phyloP scores from a whole-genome alignment of 2,329 filamentous ascomycete genomes.

The Xylaria sp. region DNA sequence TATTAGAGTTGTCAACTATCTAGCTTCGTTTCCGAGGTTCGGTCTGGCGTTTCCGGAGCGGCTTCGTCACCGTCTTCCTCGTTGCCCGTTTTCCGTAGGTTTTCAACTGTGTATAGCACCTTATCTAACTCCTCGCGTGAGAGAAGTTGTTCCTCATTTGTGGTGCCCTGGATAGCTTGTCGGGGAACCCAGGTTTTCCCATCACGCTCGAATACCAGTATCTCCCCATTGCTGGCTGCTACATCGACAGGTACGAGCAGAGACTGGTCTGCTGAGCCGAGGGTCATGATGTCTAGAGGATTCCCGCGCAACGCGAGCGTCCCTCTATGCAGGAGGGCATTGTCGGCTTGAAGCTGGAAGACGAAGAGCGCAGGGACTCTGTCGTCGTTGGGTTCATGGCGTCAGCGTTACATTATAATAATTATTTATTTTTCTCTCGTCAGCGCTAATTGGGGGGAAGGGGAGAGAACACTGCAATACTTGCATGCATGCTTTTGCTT shows the following conservation, averaged over 20 bases:
- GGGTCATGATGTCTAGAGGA: slow-evolving; percentile 65
- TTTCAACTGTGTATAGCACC: slow-evolving; percentile 47
- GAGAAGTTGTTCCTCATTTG: slow-evolving; percentile 33
- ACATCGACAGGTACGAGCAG: slow-evolving; percentile 56
- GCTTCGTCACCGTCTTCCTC: slow-evolving; percentile 40
- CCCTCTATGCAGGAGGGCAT: slow-evolving; percentile 60
- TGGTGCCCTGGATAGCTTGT: slow-evolving; percentile 22
- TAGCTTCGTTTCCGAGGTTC: slow-evolving; percentile 13
- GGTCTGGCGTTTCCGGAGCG: slow-evolving; percentile 18
- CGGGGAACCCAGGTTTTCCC: slow-evolving; percentile 33
- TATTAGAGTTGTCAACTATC: neutral
- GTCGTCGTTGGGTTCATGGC: slow-evolving; percentile 8
- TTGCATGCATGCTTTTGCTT: neutral
- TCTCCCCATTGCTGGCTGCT: slow-evolving; percentile 37
- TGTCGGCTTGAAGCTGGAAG: slow-evolving; percentile 65
- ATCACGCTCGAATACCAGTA: slow-evolving; percentile 42
- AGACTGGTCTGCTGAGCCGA: slow-evolving; percentile 27
- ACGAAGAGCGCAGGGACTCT: slow-evolving; percentile 73
- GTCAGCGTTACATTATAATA: slow-evolving; percentile 3
- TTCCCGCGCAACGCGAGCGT: slow-evolving; percentile 72
- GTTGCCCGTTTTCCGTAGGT: slow-evolving; percentile 49
- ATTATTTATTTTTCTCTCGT: slow-evolving; percentile 30
- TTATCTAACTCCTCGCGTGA: slow-evolving; percentile 46
- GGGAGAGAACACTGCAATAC: neutral
- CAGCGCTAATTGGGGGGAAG: slow-evolving; percentile 17